A percentile compares a stretch with the other conserved stretches of the same genome.
Conservation (phyloP, 1,284 basidiomycete genomes). For the Ustilago tritici region DNA sequence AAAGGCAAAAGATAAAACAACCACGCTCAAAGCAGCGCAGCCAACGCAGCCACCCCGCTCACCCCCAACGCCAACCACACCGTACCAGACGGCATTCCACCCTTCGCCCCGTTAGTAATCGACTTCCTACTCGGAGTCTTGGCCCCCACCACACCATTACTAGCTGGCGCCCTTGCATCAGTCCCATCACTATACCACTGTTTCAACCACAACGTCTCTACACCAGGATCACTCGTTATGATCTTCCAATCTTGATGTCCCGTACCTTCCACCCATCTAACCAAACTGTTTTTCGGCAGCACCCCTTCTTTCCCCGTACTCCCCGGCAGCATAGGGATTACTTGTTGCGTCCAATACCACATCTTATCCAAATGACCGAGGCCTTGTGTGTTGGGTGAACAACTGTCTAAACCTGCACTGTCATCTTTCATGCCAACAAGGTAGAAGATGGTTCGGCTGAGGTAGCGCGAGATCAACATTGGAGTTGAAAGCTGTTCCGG, state of each 20-base stretch:
- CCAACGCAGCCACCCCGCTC: not conserved
- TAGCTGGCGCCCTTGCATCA: constrained; percentile 22
- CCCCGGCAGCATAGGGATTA: constrained; percentile 51
- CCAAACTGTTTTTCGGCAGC: constrained; percentile 43
- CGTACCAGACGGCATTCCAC: not conserved
- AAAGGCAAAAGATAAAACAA: not conserved
- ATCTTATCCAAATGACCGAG: constrained; percentile 57
- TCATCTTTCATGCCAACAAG: constrained; percentile 57
- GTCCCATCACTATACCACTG: constrained; percentile 48
- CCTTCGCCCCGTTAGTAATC: not conserved
- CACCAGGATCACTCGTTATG: constrained; percentile 54
- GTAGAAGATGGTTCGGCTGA: constrained; percentile 52
- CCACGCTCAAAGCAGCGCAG: not conserved
- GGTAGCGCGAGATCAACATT: constrained; percentile 36
- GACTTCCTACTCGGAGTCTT: constrained; percentile 12
- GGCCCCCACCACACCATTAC: constrained; percentile 22
- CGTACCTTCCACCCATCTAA: constrained; percentile 40
- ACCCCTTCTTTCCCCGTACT: constrained; percentile 32
- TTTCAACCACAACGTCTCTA: constrained; percentile 57
- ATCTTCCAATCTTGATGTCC: constrained; percentile 56
- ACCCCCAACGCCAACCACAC: not conserved
- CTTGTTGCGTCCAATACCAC: constrained; percentile 57
- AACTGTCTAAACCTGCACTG: constrained; percentile 36
- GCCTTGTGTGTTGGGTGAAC: constrained; percentile 60
- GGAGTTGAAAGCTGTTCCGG: constrained; percentile 4